Evolutionary conservation across 164 flowering plant genomes (phyloP), one percentile per base, ranked within the genome.

Genomic region (Protea cynaroides): DNA sequence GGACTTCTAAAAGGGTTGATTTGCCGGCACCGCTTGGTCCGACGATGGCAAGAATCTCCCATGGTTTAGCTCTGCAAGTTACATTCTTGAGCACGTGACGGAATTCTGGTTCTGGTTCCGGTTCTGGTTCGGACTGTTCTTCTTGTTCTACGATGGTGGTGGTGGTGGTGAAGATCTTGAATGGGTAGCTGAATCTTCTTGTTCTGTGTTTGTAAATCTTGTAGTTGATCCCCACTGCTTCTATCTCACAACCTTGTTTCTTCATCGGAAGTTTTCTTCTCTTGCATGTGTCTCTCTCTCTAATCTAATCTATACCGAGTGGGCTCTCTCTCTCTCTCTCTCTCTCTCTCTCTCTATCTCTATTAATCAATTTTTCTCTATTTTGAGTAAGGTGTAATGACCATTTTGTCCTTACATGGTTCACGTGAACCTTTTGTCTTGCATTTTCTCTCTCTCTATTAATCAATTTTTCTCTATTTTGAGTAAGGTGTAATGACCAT

Each of bases 11-110:
- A 18, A 92, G 75, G 1, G 90, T 81, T 1, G 98, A 92, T 36
- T 92, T 92, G 43, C 98, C 96, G 23, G 98, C 96, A 9, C 98
- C 96, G 56, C 98, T 92, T 7, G 98, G 98, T 15, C 98, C 98
- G 8, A 92, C 91, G 34, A 92, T 85, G 65, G 98, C 98, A 1
- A 85, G 84, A 22, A 92, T 78, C 57, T 92, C 96, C 91, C 92
- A 87, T 58, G 98, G 91, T 58, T 82, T 89, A 0, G 98, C 98
- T 2, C 64, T 61, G 69, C 85, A 86, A 62, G 54, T 79, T 18
- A 92, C 91, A 23, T 79, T 76, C 59, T 80, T 82, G 0, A 92
- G 75, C 7, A 92, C 87, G 0, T 73, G 83, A 55, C 81, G 67
- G 58, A 46, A 56, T 6, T 70, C 62, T 40, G 66, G 54, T 37